Base-by-base conservation (phyloP, 2,329 filamentous ascomycete genomes). In the Cyphellophora europaea region DNA sequence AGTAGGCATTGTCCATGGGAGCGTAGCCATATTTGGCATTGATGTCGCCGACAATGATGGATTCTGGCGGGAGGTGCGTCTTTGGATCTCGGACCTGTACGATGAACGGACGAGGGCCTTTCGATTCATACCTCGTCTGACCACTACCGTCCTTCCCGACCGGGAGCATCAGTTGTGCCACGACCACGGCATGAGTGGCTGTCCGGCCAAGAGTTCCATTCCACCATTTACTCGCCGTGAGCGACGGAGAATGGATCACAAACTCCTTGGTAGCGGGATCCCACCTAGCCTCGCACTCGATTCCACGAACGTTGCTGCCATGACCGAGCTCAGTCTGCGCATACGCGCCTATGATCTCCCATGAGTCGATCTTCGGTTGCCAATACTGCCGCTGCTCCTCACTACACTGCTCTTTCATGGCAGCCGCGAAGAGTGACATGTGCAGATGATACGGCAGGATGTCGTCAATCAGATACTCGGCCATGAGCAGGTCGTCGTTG, bases 201-300 rank as follows among this genome's bases (percentile, higher is more conserved):
- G 65, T 69, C 15, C 66, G 55, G 2, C 67, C 67, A 53, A 72
- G 58, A 2, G 61, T 60, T 1, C 67, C 68, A 49, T 71, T 71
- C 67, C 68, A 72, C 67, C 66, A 71, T 50, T 72, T 71, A 44
- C 62, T 69, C 2, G 68, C 63, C 1, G 67, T 71, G 13, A 71
- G 49, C 16, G 63, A 64, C 8, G 68, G 68, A 41, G 66, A 70
- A 49, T 71, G 66, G 11, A 72, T 54, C 19, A 65, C 53, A 38
- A 72, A 71, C 19, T 67, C 59, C 39, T 64, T 63, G 5, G 52
- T 54, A 16, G 53, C 45, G 2, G 54, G 53, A 44, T 69, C 61
- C 62, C 65, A 71, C 19, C 53, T 61, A 2, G 67, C 67, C 30
- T 62, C 51, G 11, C 62, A 63, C 41, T 72, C 67, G 10, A 72